These are phyloP conservation scores for Xylaria sp. DNA, from an alignment of 2,329 filamentous ascomycete species.

Conservation along the genomic window DNA sequence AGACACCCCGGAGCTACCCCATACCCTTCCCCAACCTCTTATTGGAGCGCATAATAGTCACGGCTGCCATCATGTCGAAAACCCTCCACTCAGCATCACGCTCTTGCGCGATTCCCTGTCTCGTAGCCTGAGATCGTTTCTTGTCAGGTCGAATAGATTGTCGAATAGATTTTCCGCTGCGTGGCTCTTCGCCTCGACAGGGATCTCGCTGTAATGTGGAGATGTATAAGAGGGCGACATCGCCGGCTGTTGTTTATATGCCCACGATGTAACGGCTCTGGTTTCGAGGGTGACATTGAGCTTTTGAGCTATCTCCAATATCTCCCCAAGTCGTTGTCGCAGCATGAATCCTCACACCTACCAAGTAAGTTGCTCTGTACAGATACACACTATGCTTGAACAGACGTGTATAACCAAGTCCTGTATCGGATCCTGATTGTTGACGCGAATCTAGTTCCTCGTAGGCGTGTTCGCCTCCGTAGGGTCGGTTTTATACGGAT, in stretches of 20 bases:
- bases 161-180: slow-evolving; percentile 29
- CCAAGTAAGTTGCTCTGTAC: slow-evolving; percentile 41
- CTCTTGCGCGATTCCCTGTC: slow-evolving; percentile 4
- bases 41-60: slow-evolving; percentile 43
- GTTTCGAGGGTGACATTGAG: slow-evolving; percentile 10
- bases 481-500: slow-evolving; percentile 65
- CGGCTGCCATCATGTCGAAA: slow-evolving; percentile 22
- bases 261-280: not conserved
- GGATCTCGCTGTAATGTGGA: slow-evolving; percentile 23
- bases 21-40: slow-evolving; percentile 8
- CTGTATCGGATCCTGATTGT: not conserved
- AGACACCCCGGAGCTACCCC: slow-evolving; percentile 28
- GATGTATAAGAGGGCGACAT: slow-evolving; percentile 32
- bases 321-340: slow-evolving; percentile 2
- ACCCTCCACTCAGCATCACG: slow-evolving; percentile 43
- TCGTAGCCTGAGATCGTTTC: not conserved
- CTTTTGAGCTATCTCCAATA: slow-evolving; percentile 7
- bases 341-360: slow-evolving; percentile 49
- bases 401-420: not conserved
- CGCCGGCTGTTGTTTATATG: not conserved
- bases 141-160: slow-evolving; percentile 23
- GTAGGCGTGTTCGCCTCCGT: slow-evolving; percentile 66
- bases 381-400: not conserved
- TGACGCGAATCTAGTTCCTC: slow-evolving; percentile 55
- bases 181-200: slow-evolving; percentile 9